phyloP scores from a whole-genome alignment of 2,329 filamentous ascomycete genomes.

The Colletotrichum sp. region DNA sequence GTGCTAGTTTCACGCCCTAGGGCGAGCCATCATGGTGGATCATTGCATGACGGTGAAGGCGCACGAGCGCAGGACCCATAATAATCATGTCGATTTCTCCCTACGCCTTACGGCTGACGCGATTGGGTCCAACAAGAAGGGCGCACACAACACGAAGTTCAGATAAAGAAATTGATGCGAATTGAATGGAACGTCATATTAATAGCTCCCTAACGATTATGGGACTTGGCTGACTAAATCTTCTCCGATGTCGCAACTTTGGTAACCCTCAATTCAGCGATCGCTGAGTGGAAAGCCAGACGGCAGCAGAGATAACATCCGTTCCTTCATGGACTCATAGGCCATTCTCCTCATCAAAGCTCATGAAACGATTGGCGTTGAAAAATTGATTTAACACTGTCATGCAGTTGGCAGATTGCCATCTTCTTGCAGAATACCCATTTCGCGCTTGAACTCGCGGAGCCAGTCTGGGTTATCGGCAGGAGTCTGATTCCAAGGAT shows the following conservation, averaged over 20 bases:
- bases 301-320: not conserved
- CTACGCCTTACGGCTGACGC: not conserved
- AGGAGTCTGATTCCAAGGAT: constrained; percentile 43
- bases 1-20: constrained; percentile 3
- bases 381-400: not conserved
- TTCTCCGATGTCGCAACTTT: not conserved
- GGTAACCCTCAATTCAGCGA: not conserved
- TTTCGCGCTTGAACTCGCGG: constrained; percentile 17
- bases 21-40: not conserved
- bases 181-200: not conserved
- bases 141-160: not conserved
- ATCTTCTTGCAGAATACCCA: not conserved
- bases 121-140: not conserved
- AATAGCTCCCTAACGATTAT: not conserved
- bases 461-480: constrained; percentile 38
- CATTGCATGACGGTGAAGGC: not conserved
- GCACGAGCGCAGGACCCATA: not conserved
- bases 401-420: not conserved
- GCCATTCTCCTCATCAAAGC: not conserved
- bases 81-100: constrained; percentile 1
- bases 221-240: not conserved
- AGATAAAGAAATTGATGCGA: not conserved
- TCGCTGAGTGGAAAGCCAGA: not conserved
- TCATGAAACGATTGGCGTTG: not conserved
- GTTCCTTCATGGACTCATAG: not conserved